Evolutionary conservation across 164 flowering plant genomes (phyloP), one percentile per base, ranked within the genome.

Genomic region (Macadamia tetraphylla): DNA sequence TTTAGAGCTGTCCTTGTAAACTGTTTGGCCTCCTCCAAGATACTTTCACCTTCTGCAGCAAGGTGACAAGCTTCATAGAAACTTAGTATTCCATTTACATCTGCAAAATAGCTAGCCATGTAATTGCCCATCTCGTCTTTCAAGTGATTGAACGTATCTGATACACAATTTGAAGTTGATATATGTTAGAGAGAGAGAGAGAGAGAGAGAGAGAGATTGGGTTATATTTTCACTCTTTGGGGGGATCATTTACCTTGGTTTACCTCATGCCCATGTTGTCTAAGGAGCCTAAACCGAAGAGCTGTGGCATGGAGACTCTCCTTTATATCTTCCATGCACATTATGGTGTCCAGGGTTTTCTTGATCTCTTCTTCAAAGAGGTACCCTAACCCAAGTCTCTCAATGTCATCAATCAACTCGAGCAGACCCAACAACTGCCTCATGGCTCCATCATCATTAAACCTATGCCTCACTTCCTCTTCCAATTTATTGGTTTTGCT

Each of bases 251-350:
- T 65, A 69, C 72, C 72, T 62, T 40, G 66, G 6, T 66, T 62
- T 6, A 63, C 62, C 3, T 55, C 15, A 51, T 53, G 32, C 10
- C 67, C 67, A 46, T 69, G 72, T 23, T 69, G 66, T 29, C 72
- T 62, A 18, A 69, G 66, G 52, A 69, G 72, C 44, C 66, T 62
- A 43, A 69, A 69, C 6, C 66, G 13, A 0, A 69, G 60, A 2
- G 72, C 72, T 2, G 35, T 60, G 1, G 29, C 58, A 40, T 63
- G 29, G 3, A 62, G 40, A 12, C 31, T 30, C 10, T 57, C 62
- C 0, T 18, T 10, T 14, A 6, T 14, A 35, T 64, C 29, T 23
- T 8, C 10, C 15, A 6, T 35, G 13, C 0, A 31, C 9, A 9
- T 2, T 58, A 15, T 67, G 58, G 52, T 18, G 9, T 58, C 17